A percentile compares a stretch with the other conserved stretches of the same genome.
These are phyloP conservation scores for Singerocomus inundabilis DNA, from an alignment of 1,284 basidiomycete species.

Conservation along the genomic window DNA sequence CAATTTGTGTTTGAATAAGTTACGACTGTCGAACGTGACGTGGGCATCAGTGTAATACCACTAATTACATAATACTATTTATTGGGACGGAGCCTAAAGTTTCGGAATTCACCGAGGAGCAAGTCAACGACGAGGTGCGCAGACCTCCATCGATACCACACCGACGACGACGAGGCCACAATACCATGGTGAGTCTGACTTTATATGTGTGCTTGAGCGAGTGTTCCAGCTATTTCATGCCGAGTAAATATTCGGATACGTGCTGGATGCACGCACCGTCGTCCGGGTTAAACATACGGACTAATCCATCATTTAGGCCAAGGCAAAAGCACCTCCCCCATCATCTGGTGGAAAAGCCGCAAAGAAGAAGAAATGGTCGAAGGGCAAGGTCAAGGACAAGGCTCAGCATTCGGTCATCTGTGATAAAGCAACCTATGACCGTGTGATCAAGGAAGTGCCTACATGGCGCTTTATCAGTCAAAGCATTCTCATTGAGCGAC, in stretches of 20 bases:
- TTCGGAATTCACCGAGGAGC: conserved; percentile 21
- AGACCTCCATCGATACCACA: conserved; percentile 19
- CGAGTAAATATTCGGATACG: conserved; percentile 1
- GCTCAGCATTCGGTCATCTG: conserved; percentile 92
- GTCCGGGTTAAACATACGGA: conserved; percentile 15
- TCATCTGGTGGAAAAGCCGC: conserved; percentile 77
- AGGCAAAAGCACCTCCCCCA: conserved; percentile 63
- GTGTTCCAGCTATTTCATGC: not conserved
- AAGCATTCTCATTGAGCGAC: conserved; percentile 95
- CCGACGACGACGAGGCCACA: conserved; percentile 22
- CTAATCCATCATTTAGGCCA: conserved; percentile 50
- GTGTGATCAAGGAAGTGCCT: conserved; percentile 98
- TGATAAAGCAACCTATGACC: conserved; percentile 91
- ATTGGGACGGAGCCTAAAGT: conserved; percentile 26
- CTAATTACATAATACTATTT: conserved; percentile 21
- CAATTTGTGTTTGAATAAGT: too few relatives aligned
- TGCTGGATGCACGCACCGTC: conserved; percentile 22
- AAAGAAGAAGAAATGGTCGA: conserved; percentile 99
- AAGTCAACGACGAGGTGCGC: not conserved
- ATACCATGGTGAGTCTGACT: conserved; percentile 33
- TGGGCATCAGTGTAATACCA: too few relatives aligned
- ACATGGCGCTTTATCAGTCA: conserved; percentile 99
- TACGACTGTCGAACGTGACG: not conserved
- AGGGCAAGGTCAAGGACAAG: conserved; percentile 99
- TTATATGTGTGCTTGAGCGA: not conserved